Evolutionary conservation across 257 asterid species (phyloP), one percentile per base, ranked within the genome.

Genomic region (Solanum gracilifrons): DNA sequence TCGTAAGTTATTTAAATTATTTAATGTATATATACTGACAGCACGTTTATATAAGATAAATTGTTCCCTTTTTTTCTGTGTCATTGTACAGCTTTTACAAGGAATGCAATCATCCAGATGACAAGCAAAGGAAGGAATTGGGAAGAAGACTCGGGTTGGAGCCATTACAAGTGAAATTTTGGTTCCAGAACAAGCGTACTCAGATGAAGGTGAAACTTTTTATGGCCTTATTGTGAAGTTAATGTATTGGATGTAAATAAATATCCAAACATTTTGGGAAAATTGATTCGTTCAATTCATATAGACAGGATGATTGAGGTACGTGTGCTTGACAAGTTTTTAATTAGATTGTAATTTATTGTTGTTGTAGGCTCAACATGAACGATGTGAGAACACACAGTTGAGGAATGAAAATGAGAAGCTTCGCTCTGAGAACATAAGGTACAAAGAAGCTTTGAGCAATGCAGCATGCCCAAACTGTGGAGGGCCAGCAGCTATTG

Each of bases 151-250:
- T 96, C 37, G 90, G 88, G 12, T 83, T 96, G 23, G 99, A 93
- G 82, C 98, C 99, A 9, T 89, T 95, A 92, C 99, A 96, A 87
- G 95, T 96, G 23, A 96, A 96, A 33, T 96, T 96, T 88, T 96
- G 99, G 99, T 96, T 96, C 88, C 99, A 96, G 87, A 96, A 96
- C 93, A 96, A 96, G 89, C 97, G 99, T 12, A 96, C 99, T 0
- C 98, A 94, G 74, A 94, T 93, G 96, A 94, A 94, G 96, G 98
- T 93, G 77, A 86, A 11, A 3, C n/a, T 25, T 4, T 41, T 76
- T 11, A 13, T 75, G 6, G 60, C 27, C 37, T 4, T 20, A 23
- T 25, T 73, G 27, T 20, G 11, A 41, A 73, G 80, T 33, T 18
- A 73, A 69, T 69, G 2, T 6, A 16, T 51, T 51, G 9, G 62